Evolutionary conservation across 495 filamentous ascomycete species (phyloP), one percentile per base, ranked within the genome.

Genomic region (Daldinia vernicosa): DNA sequence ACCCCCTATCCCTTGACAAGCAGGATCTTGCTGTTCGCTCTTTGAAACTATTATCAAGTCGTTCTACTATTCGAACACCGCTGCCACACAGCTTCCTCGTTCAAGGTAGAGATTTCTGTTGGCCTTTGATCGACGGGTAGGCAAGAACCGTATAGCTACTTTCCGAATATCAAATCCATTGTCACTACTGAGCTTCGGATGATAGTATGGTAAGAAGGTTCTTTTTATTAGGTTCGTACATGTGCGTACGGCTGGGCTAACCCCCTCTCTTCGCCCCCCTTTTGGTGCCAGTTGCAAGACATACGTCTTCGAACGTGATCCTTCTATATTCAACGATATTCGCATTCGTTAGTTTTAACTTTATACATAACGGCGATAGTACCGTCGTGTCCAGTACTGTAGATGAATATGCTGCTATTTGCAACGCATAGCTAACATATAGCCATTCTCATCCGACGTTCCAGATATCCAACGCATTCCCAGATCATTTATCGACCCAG

Each of bases 401-500:
- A 47, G 8, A 47, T 4, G 5, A 9, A 12, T 0, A 2, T 22
- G 9, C 1, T 22, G 22, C 5, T 9, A 9, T 3, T 47, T 24
- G 19, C 8, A 12, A 24, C 19, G 11, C 43, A 8, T 12, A 47
- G 4, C 43, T 22, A 24, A 47, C 0, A 35, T 35, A 35, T 35
- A 35, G 33, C 33, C 14, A 3, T 35, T 35, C 11, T 35, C 11
- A 14, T 24, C 3, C 14, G 43, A 47, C 3, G 19, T 24, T 35
- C 33, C 3, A 24, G 6, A 24, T 47, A 22, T 24, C 19, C 43
- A 47, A 47, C 17, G 12, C 17, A 22, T n/a, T 17, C 52, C 11
- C 28, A 45, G n/a, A n/a, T 77, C 54, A 78, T 45, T 78, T 69
- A 14, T 76, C 76, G 26, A 70, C 74, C 84, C 84, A 86, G 33